These are phyloP conservation scores for Calonectria henricotiae DNA, from an alignment of 2,329 filamentous ascomycete genomes.

Conservation along the genomic window DNA sequence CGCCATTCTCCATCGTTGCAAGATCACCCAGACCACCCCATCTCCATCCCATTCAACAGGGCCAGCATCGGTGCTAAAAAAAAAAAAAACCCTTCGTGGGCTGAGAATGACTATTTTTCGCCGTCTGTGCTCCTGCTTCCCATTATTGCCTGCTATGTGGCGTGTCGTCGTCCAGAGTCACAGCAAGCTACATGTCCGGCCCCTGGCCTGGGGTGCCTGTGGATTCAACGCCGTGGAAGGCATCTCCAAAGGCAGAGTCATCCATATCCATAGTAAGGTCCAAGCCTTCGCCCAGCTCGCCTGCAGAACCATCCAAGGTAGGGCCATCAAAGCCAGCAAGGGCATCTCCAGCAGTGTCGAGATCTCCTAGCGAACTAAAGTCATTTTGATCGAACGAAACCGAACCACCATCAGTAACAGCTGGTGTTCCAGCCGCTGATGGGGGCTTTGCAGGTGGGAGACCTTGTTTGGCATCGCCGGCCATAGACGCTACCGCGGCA, in stretches of 20 bases:
- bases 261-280: slow-evolving; percentile 79
- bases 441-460: slow-evolving; percentile 41
- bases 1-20: slow-evolving; percentile 52
- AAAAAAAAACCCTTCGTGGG: neutral
- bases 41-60: slow-evolving; percentile 29
- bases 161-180: slow-evolving; percentile 13
- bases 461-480: slow-evolving; percentile 45
- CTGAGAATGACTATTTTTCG: slow-evolving; percentile 20
- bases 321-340: slow-evolving; percentile 78
- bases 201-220: slow-evolving; percentile 58
- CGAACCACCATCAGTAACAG: slow-evolving; percentile 61
- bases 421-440: slow-evolving; percentile 48
- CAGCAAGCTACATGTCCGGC: slow-evolving; percentile 55
- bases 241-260: slow-evolving; percentile 87
- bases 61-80: neutral
- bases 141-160: slow-evolving; percentile 26
- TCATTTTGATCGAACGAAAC: slow-evolving; percentile 71
- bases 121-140: slow-evolving; percentile 12
- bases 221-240: slow-evolving; percentile 78
- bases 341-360: slow-evolving; percentile 82
- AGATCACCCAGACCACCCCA: slow-evolving; percentile 34
- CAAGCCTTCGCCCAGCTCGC: slow-evolving; percentile 70
- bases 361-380: slow-evolving; percentile 75
- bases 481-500: neutral
- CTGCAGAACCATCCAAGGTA: slow-evolving; percentile 63